Evolutionary conservation across 192 early-diverging fungal species (phyloP), one percentile per base, ranked within the genome.

Genomic region (Podila epicladia): DNA sequence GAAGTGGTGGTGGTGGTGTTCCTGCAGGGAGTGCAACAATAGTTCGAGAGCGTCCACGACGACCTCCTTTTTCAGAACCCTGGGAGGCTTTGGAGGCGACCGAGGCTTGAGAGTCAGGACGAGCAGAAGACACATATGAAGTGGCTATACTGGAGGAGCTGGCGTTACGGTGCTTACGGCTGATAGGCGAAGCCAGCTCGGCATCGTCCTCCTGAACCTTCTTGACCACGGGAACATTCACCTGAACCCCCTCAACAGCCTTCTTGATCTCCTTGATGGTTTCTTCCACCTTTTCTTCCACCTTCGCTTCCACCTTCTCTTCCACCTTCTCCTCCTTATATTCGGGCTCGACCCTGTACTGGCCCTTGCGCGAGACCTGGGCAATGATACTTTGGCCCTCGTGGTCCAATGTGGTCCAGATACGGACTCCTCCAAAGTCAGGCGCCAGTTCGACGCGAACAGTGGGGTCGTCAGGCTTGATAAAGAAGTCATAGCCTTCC

Each of bases 401-500:
- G 24, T 80, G 77, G 50, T 80, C 77, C 31, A 80, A 53, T 3
- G 77, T 80, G 1, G 86, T 83, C 49, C 71, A 87, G 22, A 87
- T 57, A 50, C 86, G 78, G 45, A 87, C 68, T 20, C 86, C 86
- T 7, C 72, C 67, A 35, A 70, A 68, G 49, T 87, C 84, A 19
- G 82, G 78, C 28, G 75, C 71, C 29, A 84, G 58, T 37, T 88
- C 86, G 5, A 87, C 82, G 9, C 84, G 72, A 29, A 85, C 73
- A 13, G 78, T 82, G 17, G 70, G 82, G 11, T 73, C 72, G 28
- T 74, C 69, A 6, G 89, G 87, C 33, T 71, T 71, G 62, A 85
- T 69, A 31, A 68, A 68, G 11, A 90, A 62, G 24, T 88, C 83
- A 37, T 86, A 75, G 0, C 89, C 89, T 26, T 78, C 66, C 31